These are phyloP conservation scores for Gloeopeniophorella convolvens DNA, from an alignment of 768 basidiomycete species.

Conservation along the genomic window DNA sequence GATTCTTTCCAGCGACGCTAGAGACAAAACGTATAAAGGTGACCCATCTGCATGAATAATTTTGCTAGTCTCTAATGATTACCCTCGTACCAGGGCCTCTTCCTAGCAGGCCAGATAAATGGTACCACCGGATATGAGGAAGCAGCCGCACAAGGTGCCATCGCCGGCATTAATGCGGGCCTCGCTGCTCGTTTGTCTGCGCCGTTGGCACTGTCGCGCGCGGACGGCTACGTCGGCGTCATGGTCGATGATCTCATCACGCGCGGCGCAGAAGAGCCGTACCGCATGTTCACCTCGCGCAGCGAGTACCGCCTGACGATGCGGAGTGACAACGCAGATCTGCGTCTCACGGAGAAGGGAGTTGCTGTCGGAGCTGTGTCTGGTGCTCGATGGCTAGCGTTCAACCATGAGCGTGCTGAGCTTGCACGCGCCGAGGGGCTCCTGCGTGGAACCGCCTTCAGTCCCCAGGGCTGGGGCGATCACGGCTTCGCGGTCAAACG, in stretches of 20 bases:
- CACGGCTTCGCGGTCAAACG: constrained; percentile 35
- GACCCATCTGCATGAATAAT: not conserved
- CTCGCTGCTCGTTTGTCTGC: constrained; percentile 49
- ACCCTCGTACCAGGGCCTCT: constrained; percentile 29
- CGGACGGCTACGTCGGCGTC: constrained; percentile 82
- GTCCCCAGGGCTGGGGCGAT: constrained; percentile 42
- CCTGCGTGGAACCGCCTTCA: constrained; percentile 32
- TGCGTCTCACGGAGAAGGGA: constrained; percentile 76
- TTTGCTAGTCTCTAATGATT: not conserved
- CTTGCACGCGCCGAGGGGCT: constrained; percentile 30
- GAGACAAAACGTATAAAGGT: constrained; percentile 82
- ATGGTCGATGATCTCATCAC: constrained; percentile 89
- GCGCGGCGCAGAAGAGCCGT: constrained; percentile 88
- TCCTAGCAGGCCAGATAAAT: constrained; percentile 33
- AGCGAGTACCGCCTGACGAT: constrained; percentile 88
- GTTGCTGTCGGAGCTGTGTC: constrained; percentile 36
- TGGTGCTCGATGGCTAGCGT: constrained; percentile 38
- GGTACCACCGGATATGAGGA: constrained; percentile 94
- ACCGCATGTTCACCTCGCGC: constrained; percentile 90
- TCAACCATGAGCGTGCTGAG: constrained; percentile 28
- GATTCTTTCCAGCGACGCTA: constrained; percentile 49
- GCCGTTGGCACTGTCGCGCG: constrained; percentile 65
- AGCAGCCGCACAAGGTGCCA: constrained; percentile 83
- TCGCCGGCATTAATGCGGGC: constrained; percentile 87
- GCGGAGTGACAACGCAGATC: constrained; percentile 84